phyloP scores from a whole-genome alignment of 805 yeast species.

The Grigorovia yakushimaensis region DNA sequence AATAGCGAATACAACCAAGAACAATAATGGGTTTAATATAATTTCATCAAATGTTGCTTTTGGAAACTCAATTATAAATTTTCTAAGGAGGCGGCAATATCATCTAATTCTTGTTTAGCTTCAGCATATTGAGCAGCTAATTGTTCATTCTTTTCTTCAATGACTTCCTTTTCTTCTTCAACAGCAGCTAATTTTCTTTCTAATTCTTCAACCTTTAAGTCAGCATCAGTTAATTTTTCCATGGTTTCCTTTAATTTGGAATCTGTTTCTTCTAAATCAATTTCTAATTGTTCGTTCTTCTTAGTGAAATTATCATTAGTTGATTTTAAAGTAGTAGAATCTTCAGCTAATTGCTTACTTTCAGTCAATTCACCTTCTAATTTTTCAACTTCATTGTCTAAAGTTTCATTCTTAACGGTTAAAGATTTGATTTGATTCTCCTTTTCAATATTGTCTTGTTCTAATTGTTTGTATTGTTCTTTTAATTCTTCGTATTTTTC shows the following conservation, averaged over 20 bases:
- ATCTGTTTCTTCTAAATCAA: conserved; percentile 73
- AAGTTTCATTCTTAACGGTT: conserved; percentile 80
- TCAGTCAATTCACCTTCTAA: conserved; percentile 27
- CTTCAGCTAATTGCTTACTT: conserved; percentile 77
- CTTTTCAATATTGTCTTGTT: conserved; percentile 84
- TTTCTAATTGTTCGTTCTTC: conserved; percentile 86
- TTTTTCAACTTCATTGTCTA: conserved; percentile 73
- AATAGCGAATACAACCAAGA: neutral
- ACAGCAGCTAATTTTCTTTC: conserved; percentile 88
- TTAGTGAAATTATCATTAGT: conserved; percentile 85
- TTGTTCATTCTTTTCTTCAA: conserved; percentile 88
- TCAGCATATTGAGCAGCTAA: conserved; percentile 68
- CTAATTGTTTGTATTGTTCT: conserved; percentile 74
- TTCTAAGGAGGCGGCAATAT: conserved; percentile 93
- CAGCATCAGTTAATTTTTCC: conserved; percentile 88
- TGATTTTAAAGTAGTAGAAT: conserved; percentile 77
- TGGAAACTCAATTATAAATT: conserved; percentile 20
- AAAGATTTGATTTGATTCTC: conserved; percentile 92
- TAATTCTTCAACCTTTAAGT: conserved; percentile 90
- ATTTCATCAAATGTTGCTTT: neutral
- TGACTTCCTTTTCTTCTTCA: conserved; percentile 84
- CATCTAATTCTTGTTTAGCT: conserved; percentile 91
- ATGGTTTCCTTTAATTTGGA: conserved; percentile 87
- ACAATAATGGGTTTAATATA: neutral
- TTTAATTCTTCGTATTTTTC: conserved; percentile 87